Conservation (phyloP, 495 filamentous ascomycete species). For the Aspergillus nidulans region DNA sequence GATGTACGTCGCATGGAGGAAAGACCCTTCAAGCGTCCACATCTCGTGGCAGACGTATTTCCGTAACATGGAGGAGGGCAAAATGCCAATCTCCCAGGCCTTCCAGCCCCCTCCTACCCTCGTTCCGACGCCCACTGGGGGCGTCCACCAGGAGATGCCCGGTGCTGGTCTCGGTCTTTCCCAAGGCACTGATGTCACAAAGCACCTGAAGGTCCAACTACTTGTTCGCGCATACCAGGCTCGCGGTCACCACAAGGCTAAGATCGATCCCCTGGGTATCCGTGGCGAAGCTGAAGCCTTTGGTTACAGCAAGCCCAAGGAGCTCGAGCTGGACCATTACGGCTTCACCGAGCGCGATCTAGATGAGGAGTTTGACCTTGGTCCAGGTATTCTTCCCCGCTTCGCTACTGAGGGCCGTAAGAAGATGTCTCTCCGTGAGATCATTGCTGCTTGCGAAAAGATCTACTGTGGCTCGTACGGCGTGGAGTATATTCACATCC, state of each 20-base stretch:
- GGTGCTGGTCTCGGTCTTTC: conserved; percentile 62
- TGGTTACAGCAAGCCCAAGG: conserved; percentile 83
- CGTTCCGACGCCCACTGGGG: conserved; percentile 71
- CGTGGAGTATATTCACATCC: conserved; percentile 97
- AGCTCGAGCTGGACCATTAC: conserved; percentile 89
- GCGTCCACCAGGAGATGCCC: conserved; percentile 70
- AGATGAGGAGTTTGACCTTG: conserved; percentile 85
- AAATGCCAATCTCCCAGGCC: conserved; percentile 94
- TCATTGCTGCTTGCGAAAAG: conserved; percentile 86
- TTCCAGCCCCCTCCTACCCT: conserved; percentile 94
- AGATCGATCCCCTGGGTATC: conserved; percentile 94
- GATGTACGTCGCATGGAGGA: conserved; percentile 98
- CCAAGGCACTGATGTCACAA: conserved; percentile 78
- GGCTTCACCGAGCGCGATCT: conserved; percentile 92
- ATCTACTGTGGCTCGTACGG: conserved; percentile 97
- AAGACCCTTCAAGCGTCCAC: conserved; percentile 89
- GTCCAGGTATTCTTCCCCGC: conserved; percentile 91
- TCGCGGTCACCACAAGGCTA: conserved; percentile 95
- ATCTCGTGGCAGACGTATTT: conserved; percentile 99
- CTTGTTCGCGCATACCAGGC: conserved; percentile 96
- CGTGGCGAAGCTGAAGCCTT: conserved; percentile 80
- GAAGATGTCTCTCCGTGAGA: conserved; percentile 96
- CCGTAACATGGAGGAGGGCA: conserved; percentile 95
- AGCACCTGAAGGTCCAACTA: conserved; percentile 97
- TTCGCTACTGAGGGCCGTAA: conserved; percentile 82